Evolutionary conservation across 371 early-diverging fungal genomes (phyloP), one percentile per base, ranked within the genome.

Genomic region (Lichtheimia hyalospora): DNA sequence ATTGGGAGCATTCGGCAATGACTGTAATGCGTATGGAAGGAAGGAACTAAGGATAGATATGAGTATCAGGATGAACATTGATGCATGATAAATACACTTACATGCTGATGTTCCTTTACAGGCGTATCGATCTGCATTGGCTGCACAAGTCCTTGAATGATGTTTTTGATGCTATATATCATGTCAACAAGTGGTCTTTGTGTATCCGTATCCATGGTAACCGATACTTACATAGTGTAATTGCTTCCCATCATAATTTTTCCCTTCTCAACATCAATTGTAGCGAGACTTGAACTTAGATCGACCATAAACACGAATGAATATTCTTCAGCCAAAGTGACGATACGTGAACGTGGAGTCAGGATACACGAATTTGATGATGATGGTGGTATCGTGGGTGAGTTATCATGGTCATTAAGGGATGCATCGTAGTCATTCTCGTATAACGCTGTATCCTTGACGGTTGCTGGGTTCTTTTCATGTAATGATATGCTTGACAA

Each of bases 1-100:
- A 81, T 60, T 85, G 83, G 16, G 85, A 75, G 65, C 87, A 87
- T 60, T 92, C 92, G 3, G 89, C 91, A 44, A 92, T 83, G 39
- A 92, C 88, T 1, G 89, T 90, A 15, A 92, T 77, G 43, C 88
- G 76, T 8, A 92, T 74, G 24, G 79, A 79, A 5, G 90, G 83
- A 49, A 84, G 67, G 41, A 84, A 57, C 84, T 88, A 69, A 41
- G 1, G 14, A 54, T 6, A 40, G 18, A 18, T 43, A 3, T 16
- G 7, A 42, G 14, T 27, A n/a, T 8, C 6, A 13, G 23, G 52
- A 5, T 27, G 7, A 34, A 8, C 1, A 12, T 3, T 15, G 12
- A 3, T 52, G 15, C 10, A 13, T n/a, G 25, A 52, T 13, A 41
- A 42, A 41, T 61, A 66, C 53, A 58, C 58, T 28, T 52, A 43